Conservation (phyloP, 2,329 filamentous ascomycete species). For the Clathrospora elynae region DNA sequence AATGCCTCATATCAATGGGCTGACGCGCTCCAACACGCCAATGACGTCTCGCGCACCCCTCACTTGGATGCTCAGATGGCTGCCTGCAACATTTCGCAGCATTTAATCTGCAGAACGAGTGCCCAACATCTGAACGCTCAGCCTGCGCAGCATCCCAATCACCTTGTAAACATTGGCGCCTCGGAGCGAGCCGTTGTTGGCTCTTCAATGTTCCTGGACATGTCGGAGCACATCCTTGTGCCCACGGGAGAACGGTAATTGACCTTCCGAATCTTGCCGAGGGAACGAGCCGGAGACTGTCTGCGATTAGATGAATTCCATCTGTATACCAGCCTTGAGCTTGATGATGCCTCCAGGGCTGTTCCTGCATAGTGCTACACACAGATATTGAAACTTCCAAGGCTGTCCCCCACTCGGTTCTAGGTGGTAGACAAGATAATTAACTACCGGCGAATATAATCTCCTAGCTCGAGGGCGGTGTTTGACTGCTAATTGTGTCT, state of each 20-base stretch:
- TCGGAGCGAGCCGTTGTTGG: slow-evolving; percentile 18
- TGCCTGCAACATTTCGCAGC: slow-evolving; percentile 15
- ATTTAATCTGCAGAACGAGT: too few relatives aligned
- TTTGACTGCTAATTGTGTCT: too few relatives aligned
- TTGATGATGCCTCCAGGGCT: not conserved
- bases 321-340: slow-evolving; percentile 6
- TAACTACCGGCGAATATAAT: too few relatives aligned
- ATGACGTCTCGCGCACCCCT: slow-evolving; percentile 26
- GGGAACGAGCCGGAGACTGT: slow-evolving; percentile 7
- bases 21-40: slow-evolving; percentile 17
- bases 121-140: too few relatives aligned
- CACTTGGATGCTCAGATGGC: slow-evolving; percentile 4
- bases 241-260: slow-evolving; percentile 31
- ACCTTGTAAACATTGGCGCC: slow-evolving; percentile 21
- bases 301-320: too few relatives aligned
- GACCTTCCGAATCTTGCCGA: slow-evolving; percentile 29
- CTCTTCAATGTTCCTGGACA: slow-evolving; percentile 14
- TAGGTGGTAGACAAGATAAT: too few relatives aligned
- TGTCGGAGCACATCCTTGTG: slow-evolving; percentile 22
- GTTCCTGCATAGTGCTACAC: too few relatives aligned
- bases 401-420: too few relatives aligned
- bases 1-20: slow-evolving; percentile 9
- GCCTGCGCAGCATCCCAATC: too few relatives aligned
- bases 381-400: too few relatives aligned
- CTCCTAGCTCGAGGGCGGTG: too few relatives aligned